phyloP scores from a whole-genome alignment of 306 rosid genomes.

The Rosa lucieae region DNA sequence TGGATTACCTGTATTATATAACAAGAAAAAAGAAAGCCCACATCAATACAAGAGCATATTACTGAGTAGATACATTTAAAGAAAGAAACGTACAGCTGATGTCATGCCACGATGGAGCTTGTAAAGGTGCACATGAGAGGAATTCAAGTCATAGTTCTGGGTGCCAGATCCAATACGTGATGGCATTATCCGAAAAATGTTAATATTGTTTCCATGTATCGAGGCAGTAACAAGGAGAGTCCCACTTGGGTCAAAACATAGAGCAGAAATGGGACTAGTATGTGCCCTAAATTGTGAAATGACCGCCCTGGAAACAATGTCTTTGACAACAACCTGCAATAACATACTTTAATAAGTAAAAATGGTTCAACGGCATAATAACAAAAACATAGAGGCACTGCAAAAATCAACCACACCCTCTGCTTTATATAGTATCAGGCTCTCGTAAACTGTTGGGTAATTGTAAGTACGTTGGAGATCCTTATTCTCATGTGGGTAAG shows the following conservation, averaged over 20 bases:
- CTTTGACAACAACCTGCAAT: constrained; percentile 85
- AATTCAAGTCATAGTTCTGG: constrained; percentile 63
- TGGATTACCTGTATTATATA: constrained; percentile 67
- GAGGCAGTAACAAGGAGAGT: constrained; percentile 90
- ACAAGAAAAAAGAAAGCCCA: constrained; percentile 30
- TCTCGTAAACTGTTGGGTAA: constrained; percentile 7
- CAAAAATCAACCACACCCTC: constrained; percentile 9
- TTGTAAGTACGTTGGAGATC: background rate
- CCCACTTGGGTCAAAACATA: constrained; percentile 93
- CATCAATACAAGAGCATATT: constrained; percentile 25
- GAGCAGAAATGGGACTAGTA: constrained; percentile 83
- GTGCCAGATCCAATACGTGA: constrained; percentile 59
- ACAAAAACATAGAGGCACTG: constrained; percentile 12
- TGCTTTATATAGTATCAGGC: background rate
- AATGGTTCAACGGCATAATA: background rate
- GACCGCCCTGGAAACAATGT: constrained; percentile 67
- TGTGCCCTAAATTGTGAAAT: constrained; percentile 89
- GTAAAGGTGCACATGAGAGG: constrained; percentile 85
- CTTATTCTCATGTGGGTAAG: background rate
- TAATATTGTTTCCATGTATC: constrained; percentile 81
- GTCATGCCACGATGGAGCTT: constrained; percentile 95
- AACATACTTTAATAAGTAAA: constrained; percentile 20
- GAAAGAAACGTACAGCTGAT: constrained; percentile 66
- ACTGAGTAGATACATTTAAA: constrained; percentile 27
- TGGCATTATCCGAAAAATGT: constrained; percentile 83